Evolutionary conservation across 352 stramenopile genomes (phyloP).

Genomic region (Phytophthora hybrid): DNA sequence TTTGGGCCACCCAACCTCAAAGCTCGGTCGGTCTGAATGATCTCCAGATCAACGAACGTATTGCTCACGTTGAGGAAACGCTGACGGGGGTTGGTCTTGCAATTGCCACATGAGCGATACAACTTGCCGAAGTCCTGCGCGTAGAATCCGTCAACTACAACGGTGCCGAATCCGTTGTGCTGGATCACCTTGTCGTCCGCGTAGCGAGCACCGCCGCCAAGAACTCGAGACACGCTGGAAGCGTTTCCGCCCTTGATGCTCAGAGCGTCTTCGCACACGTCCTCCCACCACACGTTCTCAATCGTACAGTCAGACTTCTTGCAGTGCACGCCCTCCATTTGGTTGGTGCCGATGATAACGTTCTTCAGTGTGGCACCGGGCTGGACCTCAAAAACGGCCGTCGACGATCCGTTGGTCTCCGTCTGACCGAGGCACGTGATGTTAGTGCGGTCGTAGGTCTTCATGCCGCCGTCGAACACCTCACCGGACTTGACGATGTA

Average conservation of each 20-base stretch:
- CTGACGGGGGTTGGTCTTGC: conserved; percentile 43
- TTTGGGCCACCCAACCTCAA: not conserved
- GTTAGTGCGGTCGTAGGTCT: conserved; percentile 31
- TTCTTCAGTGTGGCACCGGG: conserved; percentile 52
- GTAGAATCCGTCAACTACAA: conserved; percentile 24
- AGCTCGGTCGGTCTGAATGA: not conserved
- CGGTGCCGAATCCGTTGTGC: conserved; percentile 27
- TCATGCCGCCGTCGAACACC: conserved; percentile 56
- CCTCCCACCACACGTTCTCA: conserved; percentile 42
- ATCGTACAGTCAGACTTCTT: conserved; percentile 47
- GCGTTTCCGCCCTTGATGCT: conserved; percentile 51
- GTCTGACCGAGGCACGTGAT: conserved; percentile 46
- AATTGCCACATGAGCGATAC: conserved; percentile 48
- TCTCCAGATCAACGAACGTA: not conserved
- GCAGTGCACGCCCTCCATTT: conserved; percentile 48
- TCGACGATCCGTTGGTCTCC: conserved; percentile 33
- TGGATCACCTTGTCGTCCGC: conserved; percentile 58
- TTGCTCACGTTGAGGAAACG: conserved; percentile 15
- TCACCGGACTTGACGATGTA: conserved; percentile 49
- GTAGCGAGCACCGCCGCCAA: conserved; percentile 50
- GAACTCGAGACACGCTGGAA: conserved; percentile 39
- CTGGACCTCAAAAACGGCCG: conserved; percentile 46
- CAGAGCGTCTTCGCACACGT: conserved; percentile 47
- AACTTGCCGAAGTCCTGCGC: conserved; percentile 33
- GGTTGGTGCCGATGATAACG: conserved; percentile 57